phyloP scores from a whole-genome alignment of 202 grass and related monocot species.

The Digitaria exilis region DNA sequence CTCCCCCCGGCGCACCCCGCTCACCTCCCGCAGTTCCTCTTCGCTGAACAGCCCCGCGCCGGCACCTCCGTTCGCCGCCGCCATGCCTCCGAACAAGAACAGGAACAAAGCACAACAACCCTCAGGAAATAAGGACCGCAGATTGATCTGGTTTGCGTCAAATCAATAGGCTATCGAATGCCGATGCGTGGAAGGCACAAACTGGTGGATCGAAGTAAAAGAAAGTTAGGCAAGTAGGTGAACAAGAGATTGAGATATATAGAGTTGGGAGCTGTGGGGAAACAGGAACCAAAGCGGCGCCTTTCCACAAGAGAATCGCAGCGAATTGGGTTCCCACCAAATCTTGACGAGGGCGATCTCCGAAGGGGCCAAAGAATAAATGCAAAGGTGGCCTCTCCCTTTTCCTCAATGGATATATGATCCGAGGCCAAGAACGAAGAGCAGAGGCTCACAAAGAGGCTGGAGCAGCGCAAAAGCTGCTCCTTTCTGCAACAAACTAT shows the following conservation, averaged over 20 bases:
- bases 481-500: constrained; percentile 34
- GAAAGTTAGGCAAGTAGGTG: constrained; percentile 58
- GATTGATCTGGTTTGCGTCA: constrained; percentile 45
- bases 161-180: constrained; percentile 43
- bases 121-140: neutral
- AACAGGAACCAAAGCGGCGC: constrained; percentile 56
- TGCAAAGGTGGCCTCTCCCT: constrained; percentile 44
- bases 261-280: constrained; percentile 45
- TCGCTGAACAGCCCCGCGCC: constrained; percentile 68
- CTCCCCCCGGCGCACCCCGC: constrained; percentile 59
- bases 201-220: constrained; percentile 50
- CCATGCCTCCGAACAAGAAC: constrained; percentile 47
- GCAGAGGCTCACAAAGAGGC: constrained; percentile 22
- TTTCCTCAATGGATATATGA: constrained; percentile 40
- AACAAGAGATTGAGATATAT: constrained; percentile 45
- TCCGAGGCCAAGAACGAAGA: constrained; percentile 29
- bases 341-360: constrained; percentile 59
- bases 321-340: constrained; percentile 63
- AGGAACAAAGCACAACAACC: constrained; percentile 11
- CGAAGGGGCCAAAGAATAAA: constrained; percentile 47
- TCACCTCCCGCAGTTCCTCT: constrained; percentile 83
- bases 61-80: constrained; percentile 42
- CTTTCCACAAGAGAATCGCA: constrained; percentile 43
- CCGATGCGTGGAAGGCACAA: constrained; percentile 14
- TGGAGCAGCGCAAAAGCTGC: constrained; percentile 40